Base-by-base conservation (phyloP, 2,329 filamentous ascomycete species). In the Fusarium sp. region DNA sequence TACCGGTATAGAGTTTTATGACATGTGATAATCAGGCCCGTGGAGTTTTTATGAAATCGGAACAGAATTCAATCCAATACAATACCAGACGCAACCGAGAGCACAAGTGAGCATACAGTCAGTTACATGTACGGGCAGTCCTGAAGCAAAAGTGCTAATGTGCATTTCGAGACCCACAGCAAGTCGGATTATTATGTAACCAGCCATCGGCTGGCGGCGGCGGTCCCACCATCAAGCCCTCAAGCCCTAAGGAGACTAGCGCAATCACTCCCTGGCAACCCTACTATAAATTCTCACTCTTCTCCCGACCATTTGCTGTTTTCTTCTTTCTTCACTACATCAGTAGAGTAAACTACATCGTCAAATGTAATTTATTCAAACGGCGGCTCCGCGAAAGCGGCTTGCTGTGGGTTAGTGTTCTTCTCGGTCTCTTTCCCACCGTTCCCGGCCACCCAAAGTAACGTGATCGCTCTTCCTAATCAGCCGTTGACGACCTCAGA, bases 361-460 rank as follows among this genome's bases (percentile, higher is more conserved):
- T 66, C 64, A 66, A 49, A 55, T 66, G 63, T 64, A 64, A 80
- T 79, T 78, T 76, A 77, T 74, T 79, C 78, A 76, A 75, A 75
- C 72, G 80, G 78, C 74, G 81, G 81, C 81, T 83, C 80, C 81
- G 79, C 81, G 72, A 74, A 74, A 72, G 80, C 79, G 81, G 80
- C 80, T 81, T 82, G 81, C 81, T 83, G 81, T 81, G 80, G 79
- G 81, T 78, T 80, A 79, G 76, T 72, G 74, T 68, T 69, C 61
- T 70, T 73, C 73, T 72, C 78, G 71, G 78, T 83, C 79, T 77
- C 78, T 81, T 76, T 81, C 76, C 80, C 78, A 82, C 81, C 81
- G 81, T 83, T 83, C 81, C 81, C 81, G 80, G 81, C 81, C 81
- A 75, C 80, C 80, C 68, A 79, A 58, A 83, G 68, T 60, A 76